phyloP scores from a whole-genome alignment of 2,329 filamentous ascomycete genomes.

The Triangularia verruculosa region DNA sequence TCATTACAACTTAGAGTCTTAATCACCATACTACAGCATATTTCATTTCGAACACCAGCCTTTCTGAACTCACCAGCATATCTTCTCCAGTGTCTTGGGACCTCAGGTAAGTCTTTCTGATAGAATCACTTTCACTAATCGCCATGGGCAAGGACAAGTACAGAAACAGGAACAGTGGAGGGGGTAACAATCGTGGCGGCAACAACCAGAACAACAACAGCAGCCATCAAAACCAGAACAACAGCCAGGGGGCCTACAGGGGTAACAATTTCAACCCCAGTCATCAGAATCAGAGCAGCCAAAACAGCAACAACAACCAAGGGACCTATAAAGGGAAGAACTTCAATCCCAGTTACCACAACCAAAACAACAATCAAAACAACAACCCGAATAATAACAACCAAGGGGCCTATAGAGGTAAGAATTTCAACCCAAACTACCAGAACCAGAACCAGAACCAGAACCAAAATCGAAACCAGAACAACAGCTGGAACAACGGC shows the following conservation, averaged over 20 bases:
- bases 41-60: background rate
- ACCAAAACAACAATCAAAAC: slow-evolving; percentile 5
- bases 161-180: background rate
- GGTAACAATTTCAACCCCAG: too few species aligned
- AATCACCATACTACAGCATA: background rate
- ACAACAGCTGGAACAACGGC: slow-evolving; percentile 6
- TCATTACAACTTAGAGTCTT: background rate
- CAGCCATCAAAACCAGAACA: background rate
- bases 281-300: background rate
- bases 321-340: too few species aligned
- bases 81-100: background rate
- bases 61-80: background rate
- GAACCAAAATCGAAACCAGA: slow-evolving; percentile 22
- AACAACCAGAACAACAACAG: background rate
- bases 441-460: slow-evolving; percentile 9
- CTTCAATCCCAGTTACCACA: background rate
- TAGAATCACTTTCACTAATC: background rate
- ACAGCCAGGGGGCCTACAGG: background rate
- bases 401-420: background rate
- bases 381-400: background rate
- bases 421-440: background rate
- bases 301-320: slow-evolving; percentile 30
- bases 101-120: background rate
- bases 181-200: background rate
- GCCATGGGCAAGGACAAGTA: background rate